Conservation (phyloP, 768 basidiomycete species). For the Suillus fuscotomentosus region DNA sequence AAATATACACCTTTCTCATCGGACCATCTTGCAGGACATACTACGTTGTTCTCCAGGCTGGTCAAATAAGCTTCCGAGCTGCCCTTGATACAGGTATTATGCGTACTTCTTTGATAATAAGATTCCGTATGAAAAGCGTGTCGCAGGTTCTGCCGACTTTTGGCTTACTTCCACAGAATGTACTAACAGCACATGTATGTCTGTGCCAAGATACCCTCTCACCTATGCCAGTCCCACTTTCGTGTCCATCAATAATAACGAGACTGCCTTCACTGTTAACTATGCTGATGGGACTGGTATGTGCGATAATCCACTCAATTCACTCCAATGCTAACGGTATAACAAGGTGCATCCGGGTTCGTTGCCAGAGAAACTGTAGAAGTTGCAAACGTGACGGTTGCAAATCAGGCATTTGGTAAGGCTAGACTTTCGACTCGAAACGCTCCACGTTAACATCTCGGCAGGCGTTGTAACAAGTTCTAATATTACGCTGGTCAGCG, state of each 20-base stretch:
- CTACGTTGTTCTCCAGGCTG: constrained; percentile 57
- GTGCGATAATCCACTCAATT: constrained; percentile 22
- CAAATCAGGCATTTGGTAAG: constrained; percentile 69
- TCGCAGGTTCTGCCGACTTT: constrained; percentile 42
- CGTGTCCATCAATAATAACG: constrained; percentile 55
- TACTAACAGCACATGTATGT: constrained; percentile 48
- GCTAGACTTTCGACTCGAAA: constrained; percentile 4
- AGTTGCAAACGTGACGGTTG: constrained; percentile 57
- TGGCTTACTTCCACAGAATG: constrained; percentile 73
- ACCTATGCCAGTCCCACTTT: constrained; percentile 67
- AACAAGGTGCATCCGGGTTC: constrained; percentile 64
- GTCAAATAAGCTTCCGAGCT: constrained; percentile 64
- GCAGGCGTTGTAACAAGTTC: constrained; percentile 60
- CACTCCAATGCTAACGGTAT: constrained; percentile 2
- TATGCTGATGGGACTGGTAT: constrained; percentile 72
- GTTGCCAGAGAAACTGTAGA: constrained; percentile 64
- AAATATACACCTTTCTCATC: constrained; percentile 3
- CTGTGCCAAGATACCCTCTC: constrained; percentile 70
- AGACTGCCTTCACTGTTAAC: constrained; percentile 53
- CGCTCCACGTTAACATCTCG: neutral
- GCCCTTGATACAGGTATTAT: constrained; percentile 72
- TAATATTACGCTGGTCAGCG: constrained; percentile 60
- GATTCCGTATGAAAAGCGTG: neutral
- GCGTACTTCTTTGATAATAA: constrained; percentile 18
- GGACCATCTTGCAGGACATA: constrained; percentile 47